phyloP scores from a whole-genome alignment of 2,329 filamentous ascomycete species.

The Fusarium clavum region DNA sequence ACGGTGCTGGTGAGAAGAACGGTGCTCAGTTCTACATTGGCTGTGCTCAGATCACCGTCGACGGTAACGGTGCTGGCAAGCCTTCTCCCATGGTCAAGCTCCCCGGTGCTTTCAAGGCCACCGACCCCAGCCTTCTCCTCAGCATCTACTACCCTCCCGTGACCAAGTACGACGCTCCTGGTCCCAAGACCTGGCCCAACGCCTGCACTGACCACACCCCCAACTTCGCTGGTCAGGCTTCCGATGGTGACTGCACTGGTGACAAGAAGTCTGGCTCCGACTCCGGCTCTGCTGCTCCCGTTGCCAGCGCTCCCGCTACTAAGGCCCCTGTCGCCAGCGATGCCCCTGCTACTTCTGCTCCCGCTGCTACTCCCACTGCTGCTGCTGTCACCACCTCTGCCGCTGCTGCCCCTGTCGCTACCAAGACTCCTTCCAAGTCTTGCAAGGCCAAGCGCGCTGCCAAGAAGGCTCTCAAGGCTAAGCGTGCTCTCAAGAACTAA shows the following conservation, averaged over 20 bases:
- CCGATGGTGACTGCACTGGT: conserved; percentile 53
- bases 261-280: conserved; percentile 38
- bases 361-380: conserved; percentile 9
- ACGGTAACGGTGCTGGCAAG: conserved; percentile 47
- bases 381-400: conserved; percentile 2
- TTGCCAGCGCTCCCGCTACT: conserved; percentile 23
- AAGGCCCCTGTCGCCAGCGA: conserved; percentile 30
- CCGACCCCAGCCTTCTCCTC: conserved; percentile 51
- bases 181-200: conserved; percentile 51
- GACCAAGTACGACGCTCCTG: conserved; percentile 49
- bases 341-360: conserved; percentile 26
- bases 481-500: conserved; percentile 19
- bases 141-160: conserved; percentile 53
- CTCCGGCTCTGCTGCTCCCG: conserved; percentile 38
- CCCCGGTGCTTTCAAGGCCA: conserved; percentile 50
- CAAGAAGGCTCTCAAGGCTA: conserved; percentile 19
- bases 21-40: conserved; percentile 55
- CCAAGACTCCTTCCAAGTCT: conserved; percentile 29
- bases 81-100: conserved; percentile 48
- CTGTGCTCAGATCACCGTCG: conserved; percentile 52
- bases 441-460: conserved; percentile 42
- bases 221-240: conserved; percentile 50
- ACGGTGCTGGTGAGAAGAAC: conserved; percentile 47
- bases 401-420: conserved; percentile 31
- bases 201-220: conserved; percentile 53